Conservation (phyloP, 2,329 filamentous ascomycete species). For the Metarhizium humberi region DNA sequence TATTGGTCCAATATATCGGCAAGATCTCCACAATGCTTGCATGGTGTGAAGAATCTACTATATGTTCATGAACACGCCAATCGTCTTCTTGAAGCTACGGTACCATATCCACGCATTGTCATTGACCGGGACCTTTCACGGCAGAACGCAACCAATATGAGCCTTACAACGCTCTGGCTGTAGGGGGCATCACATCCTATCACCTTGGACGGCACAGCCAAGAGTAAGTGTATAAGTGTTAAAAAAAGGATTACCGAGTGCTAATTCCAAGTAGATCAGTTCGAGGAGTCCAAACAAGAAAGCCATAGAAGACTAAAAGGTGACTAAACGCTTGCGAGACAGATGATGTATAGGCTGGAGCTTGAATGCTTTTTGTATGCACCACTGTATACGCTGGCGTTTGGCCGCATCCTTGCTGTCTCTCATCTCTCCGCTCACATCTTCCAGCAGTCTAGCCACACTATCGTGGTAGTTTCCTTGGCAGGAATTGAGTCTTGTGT, state of each 20-base stretch:
- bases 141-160: conserved; percentile 4
- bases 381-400: background rate
- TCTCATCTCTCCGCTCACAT: background rate
- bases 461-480: conserved; percentile 9
- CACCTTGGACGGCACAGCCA: conserved; percentile 11
- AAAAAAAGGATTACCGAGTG: background rate
- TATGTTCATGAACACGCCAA: background rate
- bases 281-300: conserved; percentile 5
- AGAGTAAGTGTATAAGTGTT: conserved; percentile 5
- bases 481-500: conserved; percentile 3
- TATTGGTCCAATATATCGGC: no score
- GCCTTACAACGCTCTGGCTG: conserved; percentile 11
- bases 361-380: no score
- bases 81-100: background rate
- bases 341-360: conserved; percentile 2
- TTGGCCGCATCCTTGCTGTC: background rate
- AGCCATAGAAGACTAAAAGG: conserved; percentile 6
- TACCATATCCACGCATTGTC: conserved; percentile 7
- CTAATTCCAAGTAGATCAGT: conserved; percentile 3
- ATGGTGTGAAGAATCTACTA: background rate
- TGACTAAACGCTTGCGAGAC: conserved; percentile 4
- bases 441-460: conserved; percentile 5
- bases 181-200: conserved; percentile 12
- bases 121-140: conserved; percentile 9
- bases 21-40: background rate